These are phyloP conservation scores for Fusarium decemcellulare DNA, from an alignment of 2,329 filamentous ascomycete species.

Conservation along the genomic window DNA sequence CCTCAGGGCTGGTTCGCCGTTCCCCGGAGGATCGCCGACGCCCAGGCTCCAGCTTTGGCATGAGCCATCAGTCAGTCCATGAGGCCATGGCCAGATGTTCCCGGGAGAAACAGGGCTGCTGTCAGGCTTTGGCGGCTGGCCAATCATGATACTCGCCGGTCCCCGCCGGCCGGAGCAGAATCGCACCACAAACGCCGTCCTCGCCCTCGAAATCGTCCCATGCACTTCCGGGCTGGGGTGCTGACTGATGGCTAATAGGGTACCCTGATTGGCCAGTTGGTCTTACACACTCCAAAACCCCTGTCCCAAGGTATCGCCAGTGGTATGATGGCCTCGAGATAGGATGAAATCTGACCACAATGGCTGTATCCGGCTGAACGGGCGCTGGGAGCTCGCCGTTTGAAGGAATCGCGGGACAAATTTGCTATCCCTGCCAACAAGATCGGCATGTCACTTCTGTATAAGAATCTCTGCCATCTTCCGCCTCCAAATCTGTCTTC, in stretches of 20 bases:
- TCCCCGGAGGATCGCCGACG: conserved; percentile 20
- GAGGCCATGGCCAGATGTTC: conserved; percentile 36
- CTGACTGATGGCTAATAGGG: conserved; percentile 34
- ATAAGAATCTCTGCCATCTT: conserved; percentile 43
- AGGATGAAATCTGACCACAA: conserved; percentile 48
- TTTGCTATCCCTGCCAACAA: conserved; percentile 29
- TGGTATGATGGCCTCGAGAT: conserved; percentile 46
- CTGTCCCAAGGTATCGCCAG: conserved; percentile 30
- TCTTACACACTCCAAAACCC: conserved; percentile 23
- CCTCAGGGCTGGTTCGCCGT: conserved; percentile 20
- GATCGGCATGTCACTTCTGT: conserved; percentile 36
- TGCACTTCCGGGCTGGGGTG: conserved; percentile 36
- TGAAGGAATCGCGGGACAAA: conserved; percentile 34
- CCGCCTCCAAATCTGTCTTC: conserved; percentile 29
- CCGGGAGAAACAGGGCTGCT: conserved; percentile 45
- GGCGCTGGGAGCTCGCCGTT: conserved; percentile 45
- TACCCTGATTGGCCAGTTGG: conserved; percentile 32
- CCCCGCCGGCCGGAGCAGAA: conserved; percentile 45
- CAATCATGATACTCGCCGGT: conserved; percentile 44
- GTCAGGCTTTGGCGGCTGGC: conserved; percentile 24
- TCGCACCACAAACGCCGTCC: conserved; percentile 43
- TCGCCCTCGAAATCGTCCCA: conserved; percentile 45
- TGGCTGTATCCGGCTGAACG: conserved; percentile 40
- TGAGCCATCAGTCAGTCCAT: conserved; percentile 39
- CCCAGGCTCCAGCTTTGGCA: conserved; percentile 21